Conservation (phyloP, 73 alveolate species). For the Tetrahymena borealis region DNA sequence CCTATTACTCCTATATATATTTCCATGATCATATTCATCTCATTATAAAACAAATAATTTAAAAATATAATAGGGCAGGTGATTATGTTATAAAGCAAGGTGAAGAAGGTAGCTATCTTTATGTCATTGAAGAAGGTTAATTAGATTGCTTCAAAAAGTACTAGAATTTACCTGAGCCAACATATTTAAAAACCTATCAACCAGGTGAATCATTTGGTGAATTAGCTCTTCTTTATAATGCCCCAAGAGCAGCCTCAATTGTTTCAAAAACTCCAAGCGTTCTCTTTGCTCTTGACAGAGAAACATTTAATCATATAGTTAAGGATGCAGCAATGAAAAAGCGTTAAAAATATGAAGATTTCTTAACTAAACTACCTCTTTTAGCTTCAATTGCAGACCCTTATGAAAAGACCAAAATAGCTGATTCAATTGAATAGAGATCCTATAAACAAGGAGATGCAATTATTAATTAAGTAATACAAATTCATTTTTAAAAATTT, state of each 20-base stretch:
- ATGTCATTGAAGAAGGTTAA: slow-evolving; percentile 63
- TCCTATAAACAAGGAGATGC: slow-evolving; percentile 22
- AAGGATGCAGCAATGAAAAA: slow-evolving; percentile 89
- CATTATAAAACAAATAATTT: background rate
- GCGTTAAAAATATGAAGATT: slow-evolving; percentile 75
- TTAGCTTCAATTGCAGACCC: slow-evolving; percentile 69
- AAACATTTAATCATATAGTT: slow-evolving; percentile 83
- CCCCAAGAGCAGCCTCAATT: slow-evolving; percentile 89
- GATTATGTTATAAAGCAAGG: slow-evolving; percentile 60
- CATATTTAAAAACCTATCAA: slow-evolving; percentile 55
- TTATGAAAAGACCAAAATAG: slow-evolving; percentile 60
- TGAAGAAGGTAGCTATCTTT: slow-evolving; percentile 67
- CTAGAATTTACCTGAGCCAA: slow-evolving; percentile 44
- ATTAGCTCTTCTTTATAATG: slow-evolving; percentile 79
- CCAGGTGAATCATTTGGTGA: slow-evolving; percentile 96
- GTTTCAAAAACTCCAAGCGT: slow-evolving; percentile 55
- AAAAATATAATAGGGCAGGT: background rate
- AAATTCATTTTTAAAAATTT: background rate
- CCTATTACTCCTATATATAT: too few species aligned
- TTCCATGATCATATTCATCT: too few species aligned
- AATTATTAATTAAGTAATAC: background rate
- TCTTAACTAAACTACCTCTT: slow-evolving; percentile 55
- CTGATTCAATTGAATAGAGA: slow-evolving; percentile 28
- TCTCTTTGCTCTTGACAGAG: slow-evolving; percentile 72
- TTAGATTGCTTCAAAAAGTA: slow-evolving; percentile 58